A percentile compares a stretch with the other conserved stretches of the same genome.
Conservation (phyloP, 2,329 filamentous ascomycete species). For the Aspergillus arachidicola region DNA sequence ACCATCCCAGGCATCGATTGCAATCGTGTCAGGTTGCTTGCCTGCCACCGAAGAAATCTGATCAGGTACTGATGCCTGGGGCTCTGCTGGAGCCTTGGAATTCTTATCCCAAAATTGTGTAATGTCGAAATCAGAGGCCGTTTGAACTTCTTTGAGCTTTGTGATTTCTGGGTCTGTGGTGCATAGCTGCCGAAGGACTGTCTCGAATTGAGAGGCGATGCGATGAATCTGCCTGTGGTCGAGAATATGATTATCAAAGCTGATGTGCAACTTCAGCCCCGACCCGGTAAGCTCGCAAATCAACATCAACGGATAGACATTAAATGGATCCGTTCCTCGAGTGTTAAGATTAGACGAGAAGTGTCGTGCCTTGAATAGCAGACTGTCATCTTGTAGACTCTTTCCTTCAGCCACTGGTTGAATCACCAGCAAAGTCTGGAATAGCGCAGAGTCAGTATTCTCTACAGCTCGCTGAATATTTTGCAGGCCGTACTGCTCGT, state of each 20-base stretch:
- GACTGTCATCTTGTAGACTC: background rate
- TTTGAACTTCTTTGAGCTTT: background rate
- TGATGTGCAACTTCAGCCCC: background rate
- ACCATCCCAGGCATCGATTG: background rate
- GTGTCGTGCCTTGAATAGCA: background rate
- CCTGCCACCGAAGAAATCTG: background rate
- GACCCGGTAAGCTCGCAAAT: slow-evolving; percentile 2
- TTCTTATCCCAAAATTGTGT: background rate
- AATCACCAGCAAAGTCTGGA: slow-evolving; percentile 8
- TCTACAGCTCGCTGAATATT: slow-evolving; percentile 2
- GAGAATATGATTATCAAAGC: background rate
- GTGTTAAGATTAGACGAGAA: background rate
- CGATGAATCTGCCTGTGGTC: background rate
- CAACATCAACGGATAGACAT: slow-evolving; percentile 1
- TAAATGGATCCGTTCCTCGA: background rate
- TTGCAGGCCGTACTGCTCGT: slow-evolving; percentile 7
- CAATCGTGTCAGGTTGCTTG: background rate
- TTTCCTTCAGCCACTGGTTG: background rate
- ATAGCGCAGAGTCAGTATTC: background rate
- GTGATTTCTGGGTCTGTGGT: background rate
- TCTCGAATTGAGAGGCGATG: background rate
- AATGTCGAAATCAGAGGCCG: background rate
- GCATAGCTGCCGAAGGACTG: background rate
- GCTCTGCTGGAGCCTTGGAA: background rate
- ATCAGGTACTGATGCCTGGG: background rate